Evolutionary conservation across 179 eudicot genomes (phyloP).

Genomic region (Actinidia arguta): DNA sequence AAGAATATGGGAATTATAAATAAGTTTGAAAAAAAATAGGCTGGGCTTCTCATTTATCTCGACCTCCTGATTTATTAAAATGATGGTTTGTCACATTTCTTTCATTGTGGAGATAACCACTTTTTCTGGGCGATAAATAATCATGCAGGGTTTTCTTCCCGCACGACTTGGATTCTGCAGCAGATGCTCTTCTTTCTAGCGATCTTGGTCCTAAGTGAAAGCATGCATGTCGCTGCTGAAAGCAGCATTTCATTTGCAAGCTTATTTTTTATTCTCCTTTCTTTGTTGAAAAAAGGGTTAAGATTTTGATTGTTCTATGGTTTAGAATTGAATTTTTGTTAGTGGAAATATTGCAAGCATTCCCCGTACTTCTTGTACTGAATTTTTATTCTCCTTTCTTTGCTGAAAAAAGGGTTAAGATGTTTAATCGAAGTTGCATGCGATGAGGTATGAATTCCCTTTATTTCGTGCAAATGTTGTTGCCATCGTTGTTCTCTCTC

Average conservation of each 20-base stretch:
- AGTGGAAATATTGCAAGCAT: not conserved
- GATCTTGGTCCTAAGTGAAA: constrained; percentile 39
- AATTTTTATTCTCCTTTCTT: not conserved
- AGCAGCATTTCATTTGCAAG: not conserved
- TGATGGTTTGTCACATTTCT: not conserved
- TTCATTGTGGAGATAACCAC: not conserved
- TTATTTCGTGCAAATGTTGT: not conserved
- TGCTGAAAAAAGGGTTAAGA: too few relatives aligned
- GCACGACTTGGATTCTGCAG: constrained; percentile 92
- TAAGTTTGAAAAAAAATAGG: not conserved
- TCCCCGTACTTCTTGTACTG: not conserved
- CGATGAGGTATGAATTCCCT: not conserved
- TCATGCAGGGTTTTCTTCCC: constrained; percentile 91
- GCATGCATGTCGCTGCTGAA: not conserved
- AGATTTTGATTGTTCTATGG: not conserved
- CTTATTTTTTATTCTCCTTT: not conserved
- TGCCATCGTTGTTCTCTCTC: not conserved
- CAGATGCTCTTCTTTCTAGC: constrained; percentile 82
- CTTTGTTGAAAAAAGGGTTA: not conserved
- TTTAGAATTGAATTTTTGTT: not conserved
- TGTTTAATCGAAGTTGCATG: too few relatives aligned
- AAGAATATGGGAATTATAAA: not conserved
- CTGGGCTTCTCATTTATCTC: not conserved
- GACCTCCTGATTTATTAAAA: not conserved
- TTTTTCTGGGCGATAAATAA: constrained; percentile 4